Conservation (phyloP, 805 yeast species). For the Starmerella asiatica region DNA sequence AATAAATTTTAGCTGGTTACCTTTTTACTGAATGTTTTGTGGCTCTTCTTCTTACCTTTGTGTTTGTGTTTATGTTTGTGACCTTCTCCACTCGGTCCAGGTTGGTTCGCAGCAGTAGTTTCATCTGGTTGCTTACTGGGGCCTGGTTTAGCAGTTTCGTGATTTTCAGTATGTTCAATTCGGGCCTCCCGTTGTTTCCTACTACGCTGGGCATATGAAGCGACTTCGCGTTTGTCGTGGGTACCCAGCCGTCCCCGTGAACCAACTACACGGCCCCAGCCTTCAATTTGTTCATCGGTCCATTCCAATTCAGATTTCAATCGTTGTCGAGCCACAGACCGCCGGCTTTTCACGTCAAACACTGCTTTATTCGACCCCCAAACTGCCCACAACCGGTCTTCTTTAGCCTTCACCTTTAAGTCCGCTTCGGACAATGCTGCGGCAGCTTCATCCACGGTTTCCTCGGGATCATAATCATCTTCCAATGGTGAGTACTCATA, state of each 20-base stretch:
- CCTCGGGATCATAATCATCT: slow-evolving; percentile 34
- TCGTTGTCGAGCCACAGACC: slow-evolving; percentile 37
- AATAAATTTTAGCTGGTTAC: background rate
- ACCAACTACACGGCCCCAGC: slow-evolving; percentile 58
- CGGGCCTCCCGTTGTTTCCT: background rate
- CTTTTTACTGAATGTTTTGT: background rate
- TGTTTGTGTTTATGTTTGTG: no score
- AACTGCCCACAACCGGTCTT: slow-evolving; percentile 10
- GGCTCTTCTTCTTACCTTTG: background rate
- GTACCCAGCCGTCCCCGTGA: background rate
- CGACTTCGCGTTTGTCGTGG: background rate
- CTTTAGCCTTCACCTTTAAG: slow-evolving; percentile 35
- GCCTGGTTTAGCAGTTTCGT: background rate
- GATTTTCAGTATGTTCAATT: background rate
- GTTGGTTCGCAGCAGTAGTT: background rate
- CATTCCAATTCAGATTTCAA: slow-evolving; percentile 44
- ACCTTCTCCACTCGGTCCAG: background rate
- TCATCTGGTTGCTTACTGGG: background rate
- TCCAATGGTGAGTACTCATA: slow-evolving; percentile 32
- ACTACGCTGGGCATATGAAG: background rate
- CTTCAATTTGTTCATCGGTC: slow-evolving; percentile 87
- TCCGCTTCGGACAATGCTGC: slow-evolving; percentile 30
- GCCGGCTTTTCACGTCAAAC: slow-evolving; percentile 40
- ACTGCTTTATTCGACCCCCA: slow-evolving; percentile 33
- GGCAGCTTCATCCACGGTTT: slow-evolving; percentile 69